phyloP scores from a whole-genome alignment of 192 early-diverging fungal genomes.

The Coemansia sp. region DNA sequence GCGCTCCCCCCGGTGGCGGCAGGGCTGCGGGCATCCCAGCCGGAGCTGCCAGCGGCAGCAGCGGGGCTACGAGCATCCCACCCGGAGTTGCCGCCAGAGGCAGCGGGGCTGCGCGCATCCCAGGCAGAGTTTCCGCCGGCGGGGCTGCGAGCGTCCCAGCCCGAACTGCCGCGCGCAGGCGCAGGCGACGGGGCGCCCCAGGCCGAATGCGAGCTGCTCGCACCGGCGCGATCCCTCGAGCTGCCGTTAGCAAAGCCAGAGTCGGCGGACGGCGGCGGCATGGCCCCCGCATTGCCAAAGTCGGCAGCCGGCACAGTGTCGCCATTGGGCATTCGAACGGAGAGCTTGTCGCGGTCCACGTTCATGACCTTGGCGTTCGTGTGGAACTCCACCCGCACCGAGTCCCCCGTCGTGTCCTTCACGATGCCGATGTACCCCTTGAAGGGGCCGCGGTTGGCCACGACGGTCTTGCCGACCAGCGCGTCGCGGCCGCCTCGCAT shows the following conservation, averaged over 20 bases:
- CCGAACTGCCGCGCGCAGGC: conserved; percentile 13
- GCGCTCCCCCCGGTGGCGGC: conserved; percentile 2
- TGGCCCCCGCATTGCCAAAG: not conserved
- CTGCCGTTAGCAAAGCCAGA: too few species aligned
- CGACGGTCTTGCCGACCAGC: conserved; percentile 74
- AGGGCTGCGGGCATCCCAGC: conserved; percentile 58
- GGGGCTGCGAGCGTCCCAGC: conserved; percentile 14
- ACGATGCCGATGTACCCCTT: conserved; percentile 98
- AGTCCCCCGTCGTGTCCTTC: conserved; percentile 70
- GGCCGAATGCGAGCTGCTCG: not conserved
- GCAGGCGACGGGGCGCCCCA: conserved; percentile 21
- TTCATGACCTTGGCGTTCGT: conserved; percentile 79
- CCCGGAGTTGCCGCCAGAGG: conserved; percentile 56
- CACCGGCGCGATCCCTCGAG: conserved; percentile 1
- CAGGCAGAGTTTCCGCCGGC: conserved; percentile 7
- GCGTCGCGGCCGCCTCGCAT: conserved; percentile 47
- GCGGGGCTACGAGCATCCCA: conserved; percentile 39
- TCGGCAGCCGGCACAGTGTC: conserved; percentile 55
- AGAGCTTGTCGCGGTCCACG: conserved; percentile 77
- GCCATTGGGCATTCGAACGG: conserved; percentile 60
- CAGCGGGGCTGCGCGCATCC: conserved; percentile 25
- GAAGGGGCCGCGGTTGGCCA: conserved; percentile 81
- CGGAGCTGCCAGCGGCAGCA: conserved; percentile 52
- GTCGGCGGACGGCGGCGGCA: conserved; percentile 3
- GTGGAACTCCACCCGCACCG: conserved; percentile 88